Evolutionary conservation across 208 protist species (phyloP), one percentile per base, ranked within the genome.

Genomic region (Leptomonas seymouri): DNA sequence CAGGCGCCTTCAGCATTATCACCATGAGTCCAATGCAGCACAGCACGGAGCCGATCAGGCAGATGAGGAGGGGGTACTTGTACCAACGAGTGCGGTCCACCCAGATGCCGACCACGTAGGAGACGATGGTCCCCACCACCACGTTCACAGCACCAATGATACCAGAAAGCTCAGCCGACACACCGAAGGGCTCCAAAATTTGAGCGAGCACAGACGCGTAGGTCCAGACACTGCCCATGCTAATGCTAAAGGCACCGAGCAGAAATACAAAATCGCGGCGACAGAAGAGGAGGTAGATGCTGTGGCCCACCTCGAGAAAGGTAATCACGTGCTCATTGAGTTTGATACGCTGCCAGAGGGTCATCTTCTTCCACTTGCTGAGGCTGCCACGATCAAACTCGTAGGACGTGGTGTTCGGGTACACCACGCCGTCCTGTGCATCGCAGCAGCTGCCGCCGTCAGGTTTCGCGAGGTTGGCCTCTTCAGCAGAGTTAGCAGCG

Each of bases 191-290:
- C 62, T 86, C 77, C 12, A 90, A 56, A 9, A 93, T 84, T 44
- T 93, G 87, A 39, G 84, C 75, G 31, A 93, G 67, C 45, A 93
- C 84, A 0, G 87, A 85, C 27, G 84, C 74, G 72, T 76, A 88
- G 12, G 80, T 85, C 87, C 87, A 93, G 16, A 90, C 74, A 56
- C 87, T 90, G 49, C 84, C 84, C 65, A 90, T 81, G 61, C 79
- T 80, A 51, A 88, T 85, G 54, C 84, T 89, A 58, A 93, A 89
- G 53, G 82, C 80, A 8, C 60, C 44, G 3, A 90, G 71, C 27
- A 93, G 63, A 45, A 90, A 85, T 27, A 86, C 56, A 63, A 87
- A 93, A 54, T 90, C 84, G n/a, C 68, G 71, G 42, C 68, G 54
- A 34, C 74, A 31, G 48, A 80, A 44, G 42, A 89, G 66, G n/a